Evolutionary conservation across 345 rosid species (phyloP).

Genomic region (Arabidopsis arenosa): DNA sequence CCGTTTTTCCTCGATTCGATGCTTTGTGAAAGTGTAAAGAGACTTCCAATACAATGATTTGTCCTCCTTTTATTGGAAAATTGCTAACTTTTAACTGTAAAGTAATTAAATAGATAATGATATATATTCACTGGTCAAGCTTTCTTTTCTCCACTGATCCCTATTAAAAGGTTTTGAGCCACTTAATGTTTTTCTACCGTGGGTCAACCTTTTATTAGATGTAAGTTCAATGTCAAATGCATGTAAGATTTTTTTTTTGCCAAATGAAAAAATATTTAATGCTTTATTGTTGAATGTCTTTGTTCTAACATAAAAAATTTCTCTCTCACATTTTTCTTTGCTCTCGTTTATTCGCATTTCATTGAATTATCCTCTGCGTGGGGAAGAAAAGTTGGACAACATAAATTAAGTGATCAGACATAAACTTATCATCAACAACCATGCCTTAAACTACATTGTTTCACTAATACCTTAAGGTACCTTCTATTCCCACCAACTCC

Average conservation of each 20-base stretch:
- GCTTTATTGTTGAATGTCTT: neutral
- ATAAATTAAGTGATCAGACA: neutral
- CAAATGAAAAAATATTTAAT: neutral
- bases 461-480: neutral
- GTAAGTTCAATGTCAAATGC: conserved; percentile 22
- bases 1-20: too few species aligned
- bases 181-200: neutral
- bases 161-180: conserved; percentile 22
- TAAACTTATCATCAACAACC: conserved; percentile 5
- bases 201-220: conserved; percentile 29
- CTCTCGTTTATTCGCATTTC: neutral
- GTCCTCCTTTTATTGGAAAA: conserved; percentile 31
- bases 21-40: conserved; percentile 40
- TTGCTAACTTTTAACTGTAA: conserved; percentile 28
- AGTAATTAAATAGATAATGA: conserved; percentile 30
- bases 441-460: conserved; percentile 3
- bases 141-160: conserved; percentile 30
- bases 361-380: neutral
- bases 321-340: neutral
- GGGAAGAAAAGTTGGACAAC: neutral
- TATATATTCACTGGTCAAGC: conserved; percentile 36
- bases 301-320: too few species aligned
- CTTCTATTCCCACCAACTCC: neutral
- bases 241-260: neutral
- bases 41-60: conserved; percentile 40